Evolutionary conservation across 148 eudicot species (phyloP), one percentile per base, ranked within the genome.

Genomic region (Beta vulgaris): DNA sequence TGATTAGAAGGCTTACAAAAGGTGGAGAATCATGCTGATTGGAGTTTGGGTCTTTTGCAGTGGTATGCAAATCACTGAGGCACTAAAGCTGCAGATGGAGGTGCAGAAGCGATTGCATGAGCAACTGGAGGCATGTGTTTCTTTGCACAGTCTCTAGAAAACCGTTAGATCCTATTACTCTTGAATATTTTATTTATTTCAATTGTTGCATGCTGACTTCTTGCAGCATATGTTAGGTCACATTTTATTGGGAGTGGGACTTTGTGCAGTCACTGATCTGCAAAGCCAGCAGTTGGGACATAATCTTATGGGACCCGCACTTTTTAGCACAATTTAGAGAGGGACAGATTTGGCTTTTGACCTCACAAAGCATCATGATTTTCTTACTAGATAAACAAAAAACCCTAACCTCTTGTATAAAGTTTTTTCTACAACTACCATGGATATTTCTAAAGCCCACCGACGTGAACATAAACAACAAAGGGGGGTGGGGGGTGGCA

Each of bases 61-160:
- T 34, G 67, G 90, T 63, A 73, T 86, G 82, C 84, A 88, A 60
- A 88, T 86, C 69, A 80, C 80, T 32, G 88, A 86, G 83, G 89
- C 91, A 59, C 82, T 88, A 63, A 83, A 82, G 68, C 81, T 88
- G 80, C 89, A 88, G 67, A 80, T 86, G 84, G 91, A 88, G 74
- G 91, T 88, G 55, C 91, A 88, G 78, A 84, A 85, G 79, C 82
- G 82, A 51, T 73, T 88, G 67, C 87, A 84, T 75, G 89, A 88
- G 68, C 91, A 88, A 68, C 60, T 88, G 68, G 91, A 88, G 89
- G 91, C 83, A 64, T 78, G 60, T 32, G 63, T 60, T 82, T 51
- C 64, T 66, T 37, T 58, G 62, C 28, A 16, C 62, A 58, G 62
- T 42, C 43, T 48, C 16, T 49, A 28, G n/a, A 26, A 68, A 37